Conservation (phyloP, 257 asterid species). For the Osmanthus fragrans region DNA sequence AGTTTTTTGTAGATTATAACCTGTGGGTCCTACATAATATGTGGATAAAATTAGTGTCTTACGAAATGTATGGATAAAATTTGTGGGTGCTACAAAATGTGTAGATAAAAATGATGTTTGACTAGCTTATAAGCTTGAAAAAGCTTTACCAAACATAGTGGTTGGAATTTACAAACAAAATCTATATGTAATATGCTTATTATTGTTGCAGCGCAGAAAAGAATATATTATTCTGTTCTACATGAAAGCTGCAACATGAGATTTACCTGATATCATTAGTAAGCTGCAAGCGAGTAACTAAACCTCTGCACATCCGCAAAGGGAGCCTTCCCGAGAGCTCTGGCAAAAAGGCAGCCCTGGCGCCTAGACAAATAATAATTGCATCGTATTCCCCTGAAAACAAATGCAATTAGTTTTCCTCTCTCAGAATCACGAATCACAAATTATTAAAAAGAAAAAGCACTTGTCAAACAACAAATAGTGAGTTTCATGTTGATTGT, state of each 20-base stretch:
- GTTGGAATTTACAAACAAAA: not conserved
- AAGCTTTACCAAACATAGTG: not conserved
- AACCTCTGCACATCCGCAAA: constrained; percentile 85
- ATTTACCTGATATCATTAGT: constrained; percentile 56
- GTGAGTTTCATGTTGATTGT: not conserved
- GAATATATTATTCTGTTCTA: not conserved
- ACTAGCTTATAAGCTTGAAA: too few relatives aligned
- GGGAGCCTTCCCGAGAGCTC: constrained; percentile 77
- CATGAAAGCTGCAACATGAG: constrained; percentile 12
- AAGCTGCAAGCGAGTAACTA: constrained; percentile 70
- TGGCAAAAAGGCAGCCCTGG: constrained; percentile 71
- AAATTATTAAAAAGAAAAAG: not conserved
- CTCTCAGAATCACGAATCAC: constrained; percentile 8
- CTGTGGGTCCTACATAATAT: too few relatives aligned
- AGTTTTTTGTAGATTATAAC: too few relatives aligned
- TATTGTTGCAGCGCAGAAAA: not conserved
- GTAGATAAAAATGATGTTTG: too few relatives aligned
- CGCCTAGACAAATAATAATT: constrained; percentile 85
- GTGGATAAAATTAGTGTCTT: too few relatives aligned
- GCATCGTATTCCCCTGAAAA: constrained; percentile 79
- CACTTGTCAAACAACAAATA: not conserved
- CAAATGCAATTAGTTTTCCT: constrained; percentile 10
- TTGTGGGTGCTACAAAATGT: too few relatives aligned
- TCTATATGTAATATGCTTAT: not conserved
- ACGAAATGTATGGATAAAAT: too few relatives aligned